Evolutionary conservation across 768 basidiomycete genomes (phyloP).

Genomic region (Suillus subaureus): DNA sequence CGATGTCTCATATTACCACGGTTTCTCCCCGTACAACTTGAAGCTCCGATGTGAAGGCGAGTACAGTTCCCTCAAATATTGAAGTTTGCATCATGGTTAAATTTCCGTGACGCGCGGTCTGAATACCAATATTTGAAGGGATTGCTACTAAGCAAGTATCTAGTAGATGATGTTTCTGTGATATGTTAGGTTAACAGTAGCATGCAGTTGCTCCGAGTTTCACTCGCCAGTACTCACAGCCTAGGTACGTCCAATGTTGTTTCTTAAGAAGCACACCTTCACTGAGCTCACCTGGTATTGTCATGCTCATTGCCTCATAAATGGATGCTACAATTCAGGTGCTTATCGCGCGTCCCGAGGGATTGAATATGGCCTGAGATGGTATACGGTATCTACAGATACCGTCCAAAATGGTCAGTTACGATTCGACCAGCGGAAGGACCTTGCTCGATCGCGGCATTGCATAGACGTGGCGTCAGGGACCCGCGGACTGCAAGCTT

Average conservation of each 20-base stretch:
- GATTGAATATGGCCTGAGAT: background rate
- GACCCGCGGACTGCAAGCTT: conserved; percentile 25
- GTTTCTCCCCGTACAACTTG: background rate
- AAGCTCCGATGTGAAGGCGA: background rate
- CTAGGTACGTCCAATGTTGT: conserved; percentile 22
- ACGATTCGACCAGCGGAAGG: background rate
- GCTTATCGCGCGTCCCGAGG: conserved; percentile 16
- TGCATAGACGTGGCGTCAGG: conserved; percentile 11
- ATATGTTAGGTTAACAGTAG: background rate
- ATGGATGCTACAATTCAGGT: conserved; percentile 22
- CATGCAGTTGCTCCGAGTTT: background rate
- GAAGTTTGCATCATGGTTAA: background rate
- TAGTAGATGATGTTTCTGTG: background rate
- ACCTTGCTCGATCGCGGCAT: background rate
- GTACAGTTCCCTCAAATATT: background rate
- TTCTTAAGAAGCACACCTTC: conserved; percentile 25
- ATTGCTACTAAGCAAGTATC: background rate
- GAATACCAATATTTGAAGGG: background rate
- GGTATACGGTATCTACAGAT: background rate
- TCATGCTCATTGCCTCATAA: conserved; percentile 26
- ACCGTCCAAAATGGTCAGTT: background rate
- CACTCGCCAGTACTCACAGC: conserved; percentile 20
- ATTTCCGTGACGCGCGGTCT: background rate
- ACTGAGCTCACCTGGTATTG: conserved; percentile 29
- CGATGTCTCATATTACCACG: background rate